Base-by-base conservation (phyloP, 2,329 filamentous ascomycete species). In the Claviceps lovelessii region DNA sequence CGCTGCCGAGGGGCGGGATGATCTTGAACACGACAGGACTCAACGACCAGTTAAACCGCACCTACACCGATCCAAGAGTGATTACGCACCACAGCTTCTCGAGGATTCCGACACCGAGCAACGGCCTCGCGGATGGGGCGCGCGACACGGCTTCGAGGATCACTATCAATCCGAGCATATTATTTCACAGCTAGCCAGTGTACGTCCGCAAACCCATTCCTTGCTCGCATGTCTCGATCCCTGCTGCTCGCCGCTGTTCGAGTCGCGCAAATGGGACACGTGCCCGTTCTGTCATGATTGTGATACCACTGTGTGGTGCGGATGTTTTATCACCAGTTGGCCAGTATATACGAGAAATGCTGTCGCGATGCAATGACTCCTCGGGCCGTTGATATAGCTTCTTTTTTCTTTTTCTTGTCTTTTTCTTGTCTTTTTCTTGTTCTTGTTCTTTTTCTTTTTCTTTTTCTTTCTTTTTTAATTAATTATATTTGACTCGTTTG, bases 111-210 rank as follows among this genome's bases (percentile, higher is more conserved):
- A 74, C 46, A 64, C 68, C 51, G 61, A 65, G 33, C 73, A 76
- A 4, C 74, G 76, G 46, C 67, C 75, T 37, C 69, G 71, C 47
- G 74, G 76, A 60, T 79, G 76, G 75, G 78, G 79, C 8, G 77
- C 77, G 68, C 81, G 90, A 51, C 90, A 96, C 72, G 90, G 90
- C 50, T 96, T 93, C 74, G 89, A 95, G 65, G 86, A 90, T 61
- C 89, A 95, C 68, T 90, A 95, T 67, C 86, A 89, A 65, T 94
- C 87, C 5, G 87, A 90, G 61, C 89, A 95, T 65, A 90, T 94
- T 63, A 86, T 94, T 62, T 86, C 86, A 55, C 80, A 90, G 60
- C 76, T 95, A 59, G 88, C 86, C 53, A 90, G 85, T 66, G 86
- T 90, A 72, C 73, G 84, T 59, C 57, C 53, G 49, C 49, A 37